These are phyloP conservation scores for Trichoderma sp. DNA, from an alignment of 2,329 filamentous ascomycete species.

Conservation along the genomic window DNA sequence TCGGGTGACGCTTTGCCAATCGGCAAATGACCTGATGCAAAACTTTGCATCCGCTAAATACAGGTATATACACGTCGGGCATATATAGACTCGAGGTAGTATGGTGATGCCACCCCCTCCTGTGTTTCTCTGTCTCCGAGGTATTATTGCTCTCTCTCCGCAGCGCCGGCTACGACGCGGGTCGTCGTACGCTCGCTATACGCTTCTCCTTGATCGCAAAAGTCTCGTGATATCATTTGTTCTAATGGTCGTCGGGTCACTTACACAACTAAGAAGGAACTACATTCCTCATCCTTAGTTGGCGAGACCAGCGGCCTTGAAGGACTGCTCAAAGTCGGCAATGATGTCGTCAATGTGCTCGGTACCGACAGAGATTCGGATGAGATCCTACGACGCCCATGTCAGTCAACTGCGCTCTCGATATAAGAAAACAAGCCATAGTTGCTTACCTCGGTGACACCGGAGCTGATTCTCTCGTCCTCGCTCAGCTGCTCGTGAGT, in stretches of 20 bases:
- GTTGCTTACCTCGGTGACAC: conserved; percentile 69
- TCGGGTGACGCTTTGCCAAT: too few species aligned
- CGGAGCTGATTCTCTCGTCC: conserved; percentile 76
- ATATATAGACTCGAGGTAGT: too few species aligned
- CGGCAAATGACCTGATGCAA: too few species aligned
- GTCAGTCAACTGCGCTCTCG: not conserved
- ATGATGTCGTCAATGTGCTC: conserved; percentile 99
- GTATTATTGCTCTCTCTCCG: not conserved
- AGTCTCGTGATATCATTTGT: not conserved
- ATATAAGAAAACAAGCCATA: not conserved
- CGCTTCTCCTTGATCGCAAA: not conserved
- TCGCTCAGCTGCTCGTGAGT: conserved; percentile 91
- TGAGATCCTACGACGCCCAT: conserved; percentile 65
- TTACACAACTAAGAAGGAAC: not conserved
- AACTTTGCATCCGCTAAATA: too few species aligned
- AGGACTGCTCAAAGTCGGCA: conserved; percentile 90
- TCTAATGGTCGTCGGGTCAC: not conserved
- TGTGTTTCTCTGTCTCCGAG: not conserved
- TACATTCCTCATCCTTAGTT: not conserved
- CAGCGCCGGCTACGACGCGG: not conserved
- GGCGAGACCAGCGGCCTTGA: conserved; percentile 56
- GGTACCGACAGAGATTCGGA: conserved; percentile 91
- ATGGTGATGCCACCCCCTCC: not conserved
- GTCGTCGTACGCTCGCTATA: not conserved
- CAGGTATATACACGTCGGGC: too few species aligned